Evolutionary conservation across 371 early-diverging fungal genomes (phyloP).

Genomic region (Quaeritorhiza haematococci): DNA sequence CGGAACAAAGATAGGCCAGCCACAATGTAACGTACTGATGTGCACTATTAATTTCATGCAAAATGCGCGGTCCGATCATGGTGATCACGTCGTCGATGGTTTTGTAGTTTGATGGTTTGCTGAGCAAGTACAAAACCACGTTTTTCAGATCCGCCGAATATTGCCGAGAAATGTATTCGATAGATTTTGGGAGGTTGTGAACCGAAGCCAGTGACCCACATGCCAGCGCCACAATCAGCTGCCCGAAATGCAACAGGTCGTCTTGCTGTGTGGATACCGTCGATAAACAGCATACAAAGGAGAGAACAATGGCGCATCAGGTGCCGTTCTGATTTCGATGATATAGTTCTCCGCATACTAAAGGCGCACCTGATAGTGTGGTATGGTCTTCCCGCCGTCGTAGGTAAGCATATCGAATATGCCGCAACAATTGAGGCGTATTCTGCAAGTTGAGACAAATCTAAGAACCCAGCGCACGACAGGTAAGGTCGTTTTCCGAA

Average conservation of each 20-base stretch:
- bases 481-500: neutral
- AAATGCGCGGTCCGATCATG: constrained; percentile 71
- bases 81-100: constrained; percentile 78
- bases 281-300: too few relatives aligned
- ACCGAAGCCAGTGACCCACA: constrained; percentile 69
- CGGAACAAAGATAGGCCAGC: neutral
- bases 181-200: constrained; percentile 63
- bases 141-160: constrained; percentile 77
- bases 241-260: constrained; percentile 84
- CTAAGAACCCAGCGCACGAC: too few relatives aligned
- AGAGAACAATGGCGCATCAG: too few relatives aligned
- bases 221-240: constrained; percentile 72
- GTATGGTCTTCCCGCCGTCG: constrained; percentile 57
- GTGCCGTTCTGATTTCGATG: too few relatives aligned
- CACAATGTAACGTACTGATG: constrained; percentile 49
- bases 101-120: constrained; percentile 69
- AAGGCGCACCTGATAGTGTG: constrained; percentile 53
- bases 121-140: constrained; percentile 72
- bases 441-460: constrained; percentile 27
- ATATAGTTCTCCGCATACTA: too few relatives aligned
- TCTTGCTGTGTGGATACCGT: too few relatives aligned
- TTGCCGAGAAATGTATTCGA: constrained; percentile 67
- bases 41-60: constrained; percentile 68
- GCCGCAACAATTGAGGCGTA: constrained; percentile 79
- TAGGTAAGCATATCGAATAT: constrained; percentile 80